Evolutionary conservation across 805 yeast species (phyloP).

Genomic region (Metschnikowia rubicola): DNA sequence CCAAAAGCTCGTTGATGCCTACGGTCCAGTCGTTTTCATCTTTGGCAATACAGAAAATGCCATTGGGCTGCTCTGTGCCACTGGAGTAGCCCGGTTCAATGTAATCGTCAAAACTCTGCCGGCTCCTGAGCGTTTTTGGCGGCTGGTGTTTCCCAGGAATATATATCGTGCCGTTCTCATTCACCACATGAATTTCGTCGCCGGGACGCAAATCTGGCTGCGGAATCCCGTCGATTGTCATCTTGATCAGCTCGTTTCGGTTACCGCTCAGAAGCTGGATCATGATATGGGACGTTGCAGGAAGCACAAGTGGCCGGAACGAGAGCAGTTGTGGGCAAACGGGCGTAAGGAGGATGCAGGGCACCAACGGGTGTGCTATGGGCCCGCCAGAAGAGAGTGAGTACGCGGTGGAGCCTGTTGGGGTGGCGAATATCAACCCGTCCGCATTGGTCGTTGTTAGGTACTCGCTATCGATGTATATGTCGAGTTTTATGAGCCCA

Average conservation of each 20-base stretch:
- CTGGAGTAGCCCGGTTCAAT: conserved; percentile 19
- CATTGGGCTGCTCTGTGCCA: conserved; percentile 31
- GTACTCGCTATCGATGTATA: conserved; percentile 79
- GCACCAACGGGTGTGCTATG: conserved; percentile 84
- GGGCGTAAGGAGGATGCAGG: conserved; percentile 80
- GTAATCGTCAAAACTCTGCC: conserved; percentile 19
- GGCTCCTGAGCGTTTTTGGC: conserved; percentile 15
- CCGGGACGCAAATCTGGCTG: conserved; percentile 66
- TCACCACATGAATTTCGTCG: conserved; percentile 72
- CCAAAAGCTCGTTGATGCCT: conserved; percentile 82
- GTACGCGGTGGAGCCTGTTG: conserved; percentile 95
- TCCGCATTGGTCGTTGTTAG: conserved; percentile 90
- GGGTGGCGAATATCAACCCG: conserved; percentile 81
- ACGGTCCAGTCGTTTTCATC: conserved; percentile 87
- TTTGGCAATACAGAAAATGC: conserved; percentile 85
- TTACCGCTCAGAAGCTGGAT: conserved; percentile 54
- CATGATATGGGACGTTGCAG: conserved; percentile 70
- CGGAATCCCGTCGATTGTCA: conserved; percentile 82
- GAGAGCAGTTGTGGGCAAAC: conserved; percentile 88
- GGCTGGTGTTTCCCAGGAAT: conserved; percentile 51
- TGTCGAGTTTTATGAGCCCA: conserved; percentile 76
- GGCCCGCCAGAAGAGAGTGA: conserved; percentile 89
- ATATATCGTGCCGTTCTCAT: conserved; percentile 60
- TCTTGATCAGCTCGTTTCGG: conserved; percentile 41
- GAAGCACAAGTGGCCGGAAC: conserved; percentile 84